These are phyloP conservation scores for Asterophora lycoperdoides DNA, from an alignment of 768 basidiomycete genomes.

Conservation along the genomic window DNA sequence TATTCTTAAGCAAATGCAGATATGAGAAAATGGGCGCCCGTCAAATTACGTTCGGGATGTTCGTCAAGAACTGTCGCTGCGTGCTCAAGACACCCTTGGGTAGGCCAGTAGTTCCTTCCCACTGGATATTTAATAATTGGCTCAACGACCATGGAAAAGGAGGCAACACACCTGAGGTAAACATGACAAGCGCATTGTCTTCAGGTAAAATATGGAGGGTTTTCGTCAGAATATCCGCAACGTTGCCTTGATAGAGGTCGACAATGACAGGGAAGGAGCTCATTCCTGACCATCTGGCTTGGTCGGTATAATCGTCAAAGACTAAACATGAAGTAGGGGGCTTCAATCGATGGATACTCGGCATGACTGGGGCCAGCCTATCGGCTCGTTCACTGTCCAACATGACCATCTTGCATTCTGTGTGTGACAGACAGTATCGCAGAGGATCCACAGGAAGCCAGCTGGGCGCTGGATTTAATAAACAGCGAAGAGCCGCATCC, in stretches of 20 bases:
- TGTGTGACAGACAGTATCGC: conserved; percentile 49
- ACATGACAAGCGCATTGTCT: conserved; percentile 58
- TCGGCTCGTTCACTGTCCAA: conserved; percentile 57
- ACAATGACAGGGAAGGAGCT: conserved; percentile 35
- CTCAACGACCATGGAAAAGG: background rate
- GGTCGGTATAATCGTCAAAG: conserved; percentile 35
- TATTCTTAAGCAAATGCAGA: background rate
- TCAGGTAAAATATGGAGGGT: conserved; percentile 42
- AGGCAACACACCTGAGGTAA: conserved; percentile 48
- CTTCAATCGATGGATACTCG: conserved; percentile 25
- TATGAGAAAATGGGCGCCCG: background rate
- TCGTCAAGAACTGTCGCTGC: conserved; percentile 58
- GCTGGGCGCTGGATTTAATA: conserved; percentile 22
- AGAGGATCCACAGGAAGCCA: conserved; percentile 52
- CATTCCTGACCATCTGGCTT: conserved; percentile 39
- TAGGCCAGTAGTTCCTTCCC: conserved; percentile 44
- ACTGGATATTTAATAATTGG: conserved; percentile 5
- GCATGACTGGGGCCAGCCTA: conserved; percentile 31
- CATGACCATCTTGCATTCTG: conserved; percentile 52
- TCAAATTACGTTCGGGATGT: conserved; percentile 47
- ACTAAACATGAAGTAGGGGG: conserved; percentile 38
- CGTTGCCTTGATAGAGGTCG: conserved; percentile 25
- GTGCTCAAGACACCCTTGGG: conserved; percentile 68
- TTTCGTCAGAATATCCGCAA: conserved; percentile 19
- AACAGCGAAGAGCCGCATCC: conserved; percentile 4